phyloP scores from a whole-genome alignment of 306 rosid species.

The Lagenaria siceraria region DNA sequence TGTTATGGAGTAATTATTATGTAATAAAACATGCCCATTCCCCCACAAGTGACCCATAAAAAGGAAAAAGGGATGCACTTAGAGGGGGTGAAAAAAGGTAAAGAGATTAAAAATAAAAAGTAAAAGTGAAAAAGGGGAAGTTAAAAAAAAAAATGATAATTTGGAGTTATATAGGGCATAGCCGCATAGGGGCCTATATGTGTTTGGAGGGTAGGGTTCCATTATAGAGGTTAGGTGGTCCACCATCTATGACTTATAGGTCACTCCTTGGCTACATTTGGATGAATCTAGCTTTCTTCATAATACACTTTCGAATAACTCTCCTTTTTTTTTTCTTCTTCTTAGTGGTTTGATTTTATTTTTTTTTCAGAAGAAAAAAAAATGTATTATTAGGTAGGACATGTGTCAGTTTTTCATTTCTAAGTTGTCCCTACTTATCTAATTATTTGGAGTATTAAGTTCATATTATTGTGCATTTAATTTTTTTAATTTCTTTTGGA shows the following conservation, averaged over 20 bases:
- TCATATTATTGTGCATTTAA: background rate
- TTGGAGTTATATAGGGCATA: background rate
- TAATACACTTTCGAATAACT: background rate
- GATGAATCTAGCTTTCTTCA: background rate
- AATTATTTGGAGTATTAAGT: background rate
- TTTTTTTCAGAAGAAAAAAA: background rate
- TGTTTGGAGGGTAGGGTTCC: constrained; percentile 2
- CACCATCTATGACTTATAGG: background rate
- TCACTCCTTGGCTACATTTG: background rate
- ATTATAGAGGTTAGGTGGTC: constrained; percentile 1
- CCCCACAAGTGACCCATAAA: background rate
- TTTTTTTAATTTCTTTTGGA: too few relatives aligned
- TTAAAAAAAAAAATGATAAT: too few relatives aligned
- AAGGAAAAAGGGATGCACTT: background rate
- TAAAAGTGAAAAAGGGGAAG: too few relatives aligned
- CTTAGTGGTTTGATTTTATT: background rate
- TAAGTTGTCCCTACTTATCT: background rate
- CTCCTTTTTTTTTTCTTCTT: background rate
- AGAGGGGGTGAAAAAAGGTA: background rate
- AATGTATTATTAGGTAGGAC: background rate
- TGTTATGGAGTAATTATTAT: background rate
- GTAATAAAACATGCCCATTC: background rate
- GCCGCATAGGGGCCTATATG: background rate
- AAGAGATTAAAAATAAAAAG: background rate
- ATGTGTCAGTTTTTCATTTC: background rate